phyloP scores from a whole-genome alignment of 2,329 filamentous ascomycete genomes.

The Fusarium penzigii region DNA sequence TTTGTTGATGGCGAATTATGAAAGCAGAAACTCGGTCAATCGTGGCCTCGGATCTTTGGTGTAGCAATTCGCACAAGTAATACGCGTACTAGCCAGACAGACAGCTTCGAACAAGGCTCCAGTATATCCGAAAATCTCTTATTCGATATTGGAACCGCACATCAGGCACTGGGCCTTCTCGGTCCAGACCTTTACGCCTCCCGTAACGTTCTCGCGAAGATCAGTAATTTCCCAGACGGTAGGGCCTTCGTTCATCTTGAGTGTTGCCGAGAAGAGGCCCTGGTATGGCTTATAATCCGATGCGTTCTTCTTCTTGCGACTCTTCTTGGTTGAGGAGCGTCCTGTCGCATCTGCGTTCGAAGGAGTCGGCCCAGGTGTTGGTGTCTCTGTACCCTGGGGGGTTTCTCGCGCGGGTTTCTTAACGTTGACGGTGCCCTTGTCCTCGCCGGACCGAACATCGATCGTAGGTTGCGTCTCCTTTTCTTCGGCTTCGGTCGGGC shows the following conservation, averaged over 20 bases:
- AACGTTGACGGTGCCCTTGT: slow-evolving; percentile 40
- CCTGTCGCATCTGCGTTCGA: slow-evolving; percentile 23
- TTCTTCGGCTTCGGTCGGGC: slow-evolving; percentile 51
- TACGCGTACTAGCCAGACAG: too few relatives aligned
- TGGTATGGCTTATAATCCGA: slow-evolving; percentile 48
- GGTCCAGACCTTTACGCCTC: slow-evolving; percentile 54
- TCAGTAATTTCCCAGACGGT: slow-evolving; percentile 55
- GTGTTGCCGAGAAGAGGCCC: slow-evolving; percentile 51
- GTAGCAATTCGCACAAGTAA: too few relatives aligned
- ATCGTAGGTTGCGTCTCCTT: slow-evolving; percentile 54
- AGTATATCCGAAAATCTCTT: slow-evolving; percentile 12
- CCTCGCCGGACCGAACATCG: slow-evolving; percentile 51
- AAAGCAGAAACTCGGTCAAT: too few relatives aligned
- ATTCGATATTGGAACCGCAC: slow-evolving; percentile 50
- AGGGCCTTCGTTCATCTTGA: slow-evolving; percentile 49
- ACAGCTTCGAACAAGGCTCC: not conserved
- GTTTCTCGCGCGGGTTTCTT: slow-evolving; percentile 37
- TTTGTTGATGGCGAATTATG: not conserved
- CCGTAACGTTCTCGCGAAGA: slow-evolving; percentile 47
- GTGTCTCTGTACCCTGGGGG: slow-evolving; percentile 24
- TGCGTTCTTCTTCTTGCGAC: slow-evolving; percentile 40
- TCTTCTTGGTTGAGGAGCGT: slow-evolving; percentile 36
- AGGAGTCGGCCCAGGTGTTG: slow-evolving; percentile 33
- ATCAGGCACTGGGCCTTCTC: slow-evolving; percentile 52
- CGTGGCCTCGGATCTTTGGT: too few relatives aligned